A percentile compares a stretch with the other conserved stretches of the same genome.
Evolutionary conservation across 192 early-diverging fungal species (phyloP).

Genomic region (Allomyces javanicus): DNA sequence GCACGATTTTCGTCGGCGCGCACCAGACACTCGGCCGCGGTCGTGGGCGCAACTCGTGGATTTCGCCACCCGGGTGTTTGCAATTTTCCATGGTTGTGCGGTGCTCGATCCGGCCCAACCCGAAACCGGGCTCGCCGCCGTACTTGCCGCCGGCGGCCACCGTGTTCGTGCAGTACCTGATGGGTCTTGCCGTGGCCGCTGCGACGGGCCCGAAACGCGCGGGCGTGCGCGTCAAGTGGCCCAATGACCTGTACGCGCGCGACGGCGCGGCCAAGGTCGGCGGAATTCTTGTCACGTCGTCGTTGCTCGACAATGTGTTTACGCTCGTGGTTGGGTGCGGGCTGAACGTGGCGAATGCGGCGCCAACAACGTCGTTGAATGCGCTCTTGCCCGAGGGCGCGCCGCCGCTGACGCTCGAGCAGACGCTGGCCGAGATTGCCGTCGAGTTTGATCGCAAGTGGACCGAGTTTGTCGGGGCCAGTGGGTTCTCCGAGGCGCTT

Average conservation of each 20-base stretch:
- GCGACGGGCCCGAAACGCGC: constrained; percentile 43
- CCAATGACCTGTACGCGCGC: constrained; percentile 81
- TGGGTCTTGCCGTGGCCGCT: constrained; percentile 64
- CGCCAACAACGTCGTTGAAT: constrained; percentile 74
- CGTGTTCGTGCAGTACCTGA: constrained; percentile 89
- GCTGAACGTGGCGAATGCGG: constrained; percentile 61
- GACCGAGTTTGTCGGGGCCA: constrained; percentile 34
- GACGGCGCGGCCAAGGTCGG: constrained; percentile 44
- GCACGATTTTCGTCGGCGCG: constrained; percentile 59
- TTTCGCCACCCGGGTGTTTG: constrained; percentile 75
- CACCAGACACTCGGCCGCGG: constrained; percentile 74
- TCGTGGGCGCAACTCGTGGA: constrained; percentile 85
- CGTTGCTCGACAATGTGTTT: constrained; percentile 49
- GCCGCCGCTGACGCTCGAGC: constrained; percentile 50
- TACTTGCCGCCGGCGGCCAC: constrained; percentile 34
- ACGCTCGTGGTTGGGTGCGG: constrained; percentile 74
- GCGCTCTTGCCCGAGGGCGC: constrained; percentile 40
- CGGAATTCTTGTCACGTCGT: constrained; percentile 73
- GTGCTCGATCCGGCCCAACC: background rate
- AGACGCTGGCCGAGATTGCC: constrained; percentile 42
- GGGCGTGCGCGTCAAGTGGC: constrained; percentile 90
- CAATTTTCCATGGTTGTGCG: constrained; percentile 64
- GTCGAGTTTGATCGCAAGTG: constrained; percentile 61
- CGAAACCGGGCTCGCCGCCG: constrained; percentile 21
- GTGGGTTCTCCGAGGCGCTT: constrained; percentile 46